Evolutionary conservation across 768 basidiomycete species (phyloP).

Genomic region (Pleurotus eryngii): DNA sequence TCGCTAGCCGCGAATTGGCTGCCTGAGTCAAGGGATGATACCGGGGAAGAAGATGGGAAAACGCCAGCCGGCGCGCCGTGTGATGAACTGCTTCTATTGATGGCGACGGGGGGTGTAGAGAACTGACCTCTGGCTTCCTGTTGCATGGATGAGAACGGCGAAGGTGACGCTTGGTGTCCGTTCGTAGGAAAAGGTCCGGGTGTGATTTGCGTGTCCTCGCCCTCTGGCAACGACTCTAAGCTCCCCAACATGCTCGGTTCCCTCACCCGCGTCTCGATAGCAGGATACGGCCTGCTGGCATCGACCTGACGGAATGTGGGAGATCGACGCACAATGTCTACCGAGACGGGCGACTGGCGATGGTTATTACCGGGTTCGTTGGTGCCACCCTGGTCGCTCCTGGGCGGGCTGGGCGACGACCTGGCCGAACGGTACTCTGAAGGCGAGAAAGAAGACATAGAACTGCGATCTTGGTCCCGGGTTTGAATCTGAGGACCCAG

Average conservation of each 20-base stretch:
- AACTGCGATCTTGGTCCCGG: slow-evolving; percentile 45
- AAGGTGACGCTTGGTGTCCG: slow-evolving; percentile 17
- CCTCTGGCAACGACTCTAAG: slow-evolving; percentile 53
- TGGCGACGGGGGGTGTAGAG: slow-evolving; percentile 45
- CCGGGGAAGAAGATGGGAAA: slow-evolving; percentile 68
- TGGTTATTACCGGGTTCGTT: slow-evolving; percentile 17
- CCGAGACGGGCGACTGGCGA: slow-evolving; percentile 31
- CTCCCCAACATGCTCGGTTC: slow-evolving; percentile 50
- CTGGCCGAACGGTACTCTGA: slow-evolving; percentile 64
- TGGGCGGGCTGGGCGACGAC: slow-evolving; percentile 67
- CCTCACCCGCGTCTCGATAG: slow-evolving; percentile 34
- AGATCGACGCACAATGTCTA: slow-evolving; percentile 40
- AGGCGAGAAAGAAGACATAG: slow-evolving; percentile 56
- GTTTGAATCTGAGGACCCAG: slow-evolving; percentile 45
- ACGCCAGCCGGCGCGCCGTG: slow-evolving; percentile 42
- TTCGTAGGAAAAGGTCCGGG: slow-evolving; percentile 27
- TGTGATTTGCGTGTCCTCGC: slow-evolving; percentile 39
- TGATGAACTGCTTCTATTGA: slow-evolving; percentile 32
- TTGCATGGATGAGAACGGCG: slow-evolving; percentile 37
- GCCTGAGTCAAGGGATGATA: slow-evolving; percentile 73
- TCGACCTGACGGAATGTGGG: slow-evolving; percentile 48
- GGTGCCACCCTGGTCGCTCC: slow-evolving; percentile 29
- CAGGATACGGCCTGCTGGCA: slow-evolving; percentile 37
- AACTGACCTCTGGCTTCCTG: slow-evolving; percentile 35
- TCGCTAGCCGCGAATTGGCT: slow-evolving; percentile 58